Conservation (phyloP, 257 asterid species). For the Lithospermum erythrorhizon region DNA sequence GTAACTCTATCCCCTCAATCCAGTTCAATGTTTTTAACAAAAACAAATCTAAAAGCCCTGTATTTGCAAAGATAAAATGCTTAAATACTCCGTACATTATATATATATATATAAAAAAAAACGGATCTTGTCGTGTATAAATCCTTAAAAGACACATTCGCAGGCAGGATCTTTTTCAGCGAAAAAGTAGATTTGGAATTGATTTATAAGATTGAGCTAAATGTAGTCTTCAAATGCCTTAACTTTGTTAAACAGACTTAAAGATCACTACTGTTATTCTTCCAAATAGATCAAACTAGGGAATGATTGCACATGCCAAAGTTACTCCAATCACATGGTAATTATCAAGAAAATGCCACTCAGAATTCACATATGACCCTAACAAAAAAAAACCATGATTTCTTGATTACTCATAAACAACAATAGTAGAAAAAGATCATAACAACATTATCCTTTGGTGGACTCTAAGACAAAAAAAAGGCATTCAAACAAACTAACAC, state of each 20-base stretch:
- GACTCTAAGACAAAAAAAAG: neutral
- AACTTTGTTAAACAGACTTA: conserved; percentile 1
- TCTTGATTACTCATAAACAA: neutral
- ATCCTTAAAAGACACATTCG: neutral
- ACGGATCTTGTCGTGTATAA: neutral
- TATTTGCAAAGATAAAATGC: conserved; percentile 3
- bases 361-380: neutral
- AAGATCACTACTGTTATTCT: neutral
- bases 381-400: neutral
- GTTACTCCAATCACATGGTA: neutral
- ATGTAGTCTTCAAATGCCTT: conserved; percentile 4
- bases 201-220: neutral
- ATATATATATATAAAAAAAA: too few species aligned
- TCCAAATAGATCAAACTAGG: neutral
- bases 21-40: conserved; percentile 8
- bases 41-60: conserved; percentile 1
- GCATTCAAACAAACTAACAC: neutral
- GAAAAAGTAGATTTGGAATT: neutral
- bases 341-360: neutral
- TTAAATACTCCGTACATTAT: too few species aligned
- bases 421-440: neutral
- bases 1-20: conserved; percentile 8
- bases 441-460: neutral
- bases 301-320: neutral
- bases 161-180: too few species aligned